Base-by-base conservation (phyloP, 441 rosid genomes). In the Gossypium gossypioides region DNA sequence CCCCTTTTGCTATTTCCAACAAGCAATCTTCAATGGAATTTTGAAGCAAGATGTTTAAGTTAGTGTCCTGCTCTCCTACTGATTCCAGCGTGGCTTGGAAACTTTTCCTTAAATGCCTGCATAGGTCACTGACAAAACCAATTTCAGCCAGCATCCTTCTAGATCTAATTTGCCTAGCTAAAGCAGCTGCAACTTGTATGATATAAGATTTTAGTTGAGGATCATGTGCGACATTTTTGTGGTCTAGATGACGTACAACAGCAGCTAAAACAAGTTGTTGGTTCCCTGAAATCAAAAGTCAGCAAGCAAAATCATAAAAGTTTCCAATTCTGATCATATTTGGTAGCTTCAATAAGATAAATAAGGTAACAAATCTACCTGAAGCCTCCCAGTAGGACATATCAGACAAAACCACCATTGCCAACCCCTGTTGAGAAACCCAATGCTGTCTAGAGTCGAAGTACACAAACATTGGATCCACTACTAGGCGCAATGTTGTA, bases 31-130 rank as follows among this genome's bases (percentile, higher is more conserved):
- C 96, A 73, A 90, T 90, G 77, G 99, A 81, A 75, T 86, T 90
- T 74, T 89, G 99, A 60, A 96, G 96, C 73, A 77, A 74, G 70
- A 83, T 67, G 79, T 96, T 88, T 72, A 59, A 59, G 12, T 59
- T 59, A 22, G 85, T 76, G 68, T 92, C 98, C 61, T 85, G 88
- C 71, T 87, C 88, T 77, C 89, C 98, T 22, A 55, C 80, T 67
- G 93, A 76, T 78, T 88, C 90, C 61, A 86, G 84, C 2, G 89
- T 86, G 40, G 90, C 89, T 77, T 93, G 98, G 75, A 96, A 86
- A 79, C 94, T 89, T 85, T 91, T 96, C 78, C 99, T 83, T 76
- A 96, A 75, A 88, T 96, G 99, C 81, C 96, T 86, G 80, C 98
- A 93, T 68, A 96, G 80, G 77, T 96, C 98, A 71, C 91, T 88